phyloP scores from a whole-genome alignment of 495 filamentous ascomycete species.

The Bacidia gigantensis region DNA sequence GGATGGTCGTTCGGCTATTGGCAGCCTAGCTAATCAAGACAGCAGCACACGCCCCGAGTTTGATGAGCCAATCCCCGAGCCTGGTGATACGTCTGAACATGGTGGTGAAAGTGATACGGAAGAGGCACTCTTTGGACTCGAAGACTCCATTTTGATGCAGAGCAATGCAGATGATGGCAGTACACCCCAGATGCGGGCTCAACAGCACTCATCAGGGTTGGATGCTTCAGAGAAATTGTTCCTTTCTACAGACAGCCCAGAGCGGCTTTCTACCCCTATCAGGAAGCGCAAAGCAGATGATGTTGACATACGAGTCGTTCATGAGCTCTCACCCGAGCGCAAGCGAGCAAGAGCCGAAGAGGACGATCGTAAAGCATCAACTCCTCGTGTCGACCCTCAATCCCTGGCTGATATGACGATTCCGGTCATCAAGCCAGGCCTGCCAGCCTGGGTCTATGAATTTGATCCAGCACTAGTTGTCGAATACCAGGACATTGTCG shows the following conservation, averaged over 20 bases:
- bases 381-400: constrained; percentile 3
- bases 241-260: constrained; percentile 10
- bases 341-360: constrained; percentile 1
- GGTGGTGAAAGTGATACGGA: constrained; percentile 6
- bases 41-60: too few species aligned
- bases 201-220: background rate
- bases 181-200: background rate
- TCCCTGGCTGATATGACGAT: constrained; percentile 1
- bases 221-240: constrained; percentile 3
- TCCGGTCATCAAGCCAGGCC: constrained; percentile 10
- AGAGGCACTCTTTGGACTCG: constrained; percentile 12
- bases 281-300: constrained; percentile 7
- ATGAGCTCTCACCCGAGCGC: background rate
- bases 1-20: background rate
- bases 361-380: background rate
- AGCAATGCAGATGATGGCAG: background rate
- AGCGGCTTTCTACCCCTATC: constrained; percentile 7
- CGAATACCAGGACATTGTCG: constrained; percentile 33
- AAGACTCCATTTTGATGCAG: constrained; percentile 9
- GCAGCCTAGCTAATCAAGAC: background rate
- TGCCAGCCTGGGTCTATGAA: constrained; percentile 34
- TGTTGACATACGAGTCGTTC: constrained; percentile 2
- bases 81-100: background rate
- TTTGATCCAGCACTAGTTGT: constrained; percentile 35
- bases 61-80: too few species aligned